phyloP scores from a whole-genome alignment of 805 yeast genomes.

The Sugiyamaella lignohabitans region DNA sequence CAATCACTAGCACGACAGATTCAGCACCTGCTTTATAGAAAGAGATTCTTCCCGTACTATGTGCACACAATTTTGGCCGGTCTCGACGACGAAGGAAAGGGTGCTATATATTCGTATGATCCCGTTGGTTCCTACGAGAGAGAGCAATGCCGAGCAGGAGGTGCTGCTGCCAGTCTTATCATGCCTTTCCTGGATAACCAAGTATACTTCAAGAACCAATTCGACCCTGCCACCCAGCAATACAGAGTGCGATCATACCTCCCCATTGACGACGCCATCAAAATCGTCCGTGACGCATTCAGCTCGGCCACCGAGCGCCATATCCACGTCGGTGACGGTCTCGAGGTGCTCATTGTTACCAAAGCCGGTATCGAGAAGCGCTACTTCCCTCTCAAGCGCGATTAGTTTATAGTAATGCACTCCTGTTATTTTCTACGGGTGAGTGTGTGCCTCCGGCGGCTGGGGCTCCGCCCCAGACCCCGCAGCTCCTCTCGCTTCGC shows the following conservation, averaged over 20 bases:
- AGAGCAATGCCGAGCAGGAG: conserved; percentile 96
- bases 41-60: conserved; percentile 94
- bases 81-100: conserved; percentile 82
- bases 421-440: background rate
- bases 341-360: conserved; percentile 84
- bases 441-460: conserved; percentile 1
- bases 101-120: conserved; percentile 92
- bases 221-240: conserved; percentile 70
- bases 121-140: conserved; percentile 98
- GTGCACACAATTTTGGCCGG: conserved; percentile 95
- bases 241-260: conserved; percentile 55
- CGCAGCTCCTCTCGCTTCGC: background rate
- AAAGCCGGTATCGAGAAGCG: conserved; percentile 87
- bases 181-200: conserved; percentile 98
- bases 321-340: conserved; percentile 95
- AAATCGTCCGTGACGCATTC: conserved; percentile 88
- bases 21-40: conserved; percentile 84
- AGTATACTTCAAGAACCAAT: conserved; percentile 92
- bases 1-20: conserved; percentile 81
- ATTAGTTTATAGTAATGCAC: conserved; percentile 38
- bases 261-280: conserved; percentile 75
- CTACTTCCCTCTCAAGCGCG: conserved; percentile 81
- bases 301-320: conserved; percentile 97
- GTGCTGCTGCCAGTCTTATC: conserved; percentile 91
- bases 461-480: background rate